Conservation (phyloP, 2,329 filamentous ascomycete species). For the Fusarium sp. region DNA sequence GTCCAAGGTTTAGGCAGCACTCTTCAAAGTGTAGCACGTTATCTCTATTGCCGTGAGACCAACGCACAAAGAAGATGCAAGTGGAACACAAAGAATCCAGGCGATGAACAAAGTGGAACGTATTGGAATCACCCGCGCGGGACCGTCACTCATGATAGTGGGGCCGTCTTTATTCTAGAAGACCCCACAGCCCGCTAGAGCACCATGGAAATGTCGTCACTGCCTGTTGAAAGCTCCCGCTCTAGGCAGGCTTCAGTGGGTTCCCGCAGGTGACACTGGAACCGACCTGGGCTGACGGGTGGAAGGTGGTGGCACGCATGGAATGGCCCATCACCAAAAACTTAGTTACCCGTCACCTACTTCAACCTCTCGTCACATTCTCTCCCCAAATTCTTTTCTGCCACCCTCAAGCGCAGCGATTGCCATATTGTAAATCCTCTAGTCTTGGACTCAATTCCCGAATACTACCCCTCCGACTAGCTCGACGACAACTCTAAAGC, state of each 20-base stretch:
- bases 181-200: conserved; percentile 38
- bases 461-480: background rate
- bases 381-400: background rate
- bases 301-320: conserved; percentile 2
- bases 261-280: conserved; percentile 4
- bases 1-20: background rate
- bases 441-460: background rate
- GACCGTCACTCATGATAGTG: background rate
- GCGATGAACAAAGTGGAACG: background rate
- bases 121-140: background rate
- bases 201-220: conserved; percentile 37
- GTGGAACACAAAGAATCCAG: background rate
- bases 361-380: conserved; percentile 13
- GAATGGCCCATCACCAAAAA: conserved; percentile 25
- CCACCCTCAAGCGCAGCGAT: background rate
- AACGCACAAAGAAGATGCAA: background rate
- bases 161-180: conserved; percentile 40
- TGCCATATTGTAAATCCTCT: background rate
- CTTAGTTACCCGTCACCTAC: conserved; percentile 5
- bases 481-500: background rate
- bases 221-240: conserved; percentile 29
- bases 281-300: background rate
- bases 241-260: conserved; percentile 5
- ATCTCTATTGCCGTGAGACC: background rate
- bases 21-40: background rate